Percentiles rank a stretch among this genome's conserved stretches.
These are phyloP conservation scores for Penicillium freii DNA, from an alignment of 2,329 filamentous ascomycete genomes.

Conservation along the genomic window DNA sequence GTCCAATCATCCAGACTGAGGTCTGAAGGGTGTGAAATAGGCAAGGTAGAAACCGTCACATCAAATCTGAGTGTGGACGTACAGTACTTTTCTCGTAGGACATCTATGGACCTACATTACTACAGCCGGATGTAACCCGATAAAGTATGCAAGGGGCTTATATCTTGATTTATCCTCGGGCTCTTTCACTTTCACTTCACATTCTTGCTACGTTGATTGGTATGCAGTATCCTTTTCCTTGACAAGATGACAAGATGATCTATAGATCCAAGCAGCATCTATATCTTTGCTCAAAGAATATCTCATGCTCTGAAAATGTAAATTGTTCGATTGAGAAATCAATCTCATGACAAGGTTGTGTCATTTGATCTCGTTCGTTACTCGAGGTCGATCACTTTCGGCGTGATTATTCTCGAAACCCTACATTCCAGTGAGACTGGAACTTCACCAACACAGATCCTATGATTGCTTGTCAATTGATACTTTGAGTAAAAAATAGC, in stretches of 20 bases:
- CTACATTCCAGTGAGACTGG: slow-evolving; percentile 5
- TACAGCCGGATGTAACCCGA: background rate
- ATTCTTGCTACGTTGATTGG: background rate
- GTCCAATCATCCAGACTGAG: slow-evolving; percentile 2
- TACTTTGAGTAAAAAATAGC: background rate
- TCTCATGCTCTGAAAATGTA: background rate
- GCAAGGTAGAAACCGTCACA: background rate
- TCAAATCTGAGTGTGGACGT: background rate
- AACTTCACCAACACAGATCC: background rate
- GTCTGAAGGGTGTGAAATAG: background rate
- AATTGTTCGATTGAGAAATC: too few relatives aligned
- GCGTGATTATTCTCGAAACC: background rate
- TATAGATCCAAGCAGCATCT: background rate
- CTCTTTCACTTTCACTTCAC: background rate
- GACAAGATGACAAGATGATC: background rate
- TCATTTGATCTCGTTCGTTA: background rate
- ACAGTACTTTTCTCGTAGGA: background rate
- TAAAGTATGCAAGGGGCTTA: slow-evolving; percentile 3
- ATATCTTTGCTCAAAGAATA: background rate
- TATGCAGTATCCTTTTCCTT: background rate
- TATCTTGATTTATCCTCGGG: background rate
- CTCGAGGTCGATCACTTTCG: background rate
- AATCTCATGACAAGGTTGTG: background rate
- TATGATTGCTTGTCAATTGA: background rate
- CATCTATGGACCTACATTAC: background rate